Evolutionary conservation across 2,329 filamentous ascomycete species (phyloP), one percentile per base, ranked within the genome.

Genomic region (Tolypocladium sp.): DNA sequence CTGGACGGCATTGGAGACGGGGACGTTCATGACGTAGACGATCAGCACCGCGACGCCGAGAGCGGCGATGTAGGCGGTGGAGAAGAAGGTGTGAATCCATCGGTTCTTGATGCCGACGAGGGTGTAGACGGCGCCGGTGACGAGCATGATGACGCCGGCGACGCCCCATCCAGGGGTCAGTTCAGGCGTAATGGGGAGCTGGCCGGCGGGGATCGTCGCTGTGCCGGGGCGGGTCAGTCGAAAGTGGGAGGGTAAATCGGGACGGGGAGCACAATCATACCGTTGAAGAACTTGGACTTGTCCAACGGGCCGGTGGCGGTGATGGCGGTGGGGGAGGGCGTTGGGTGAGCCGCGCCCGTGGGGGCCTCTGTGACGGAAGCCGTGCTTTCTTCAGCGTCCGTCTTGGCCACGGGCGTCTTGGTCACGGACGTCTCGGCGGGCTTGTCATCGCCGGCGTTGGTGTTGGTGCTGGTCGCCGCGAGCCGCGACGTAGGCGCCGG

Each of bases 141-240:
- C 69, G 51, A 97, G 79, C 61, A 97, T 78, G 56, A 97, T 77
- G 25, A 87, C 83, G 30, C 92, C 93, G 40, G 86, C 87, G 55
- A 97, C 83, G 3, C 86, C 90, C 74, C 91, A 86, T 46, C 87
- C 91, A 3, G 93, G 92, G 2, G 91, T 96, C 55, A 97, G 80
- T 58, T 72, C 74, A 0, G 93, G 92, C 30, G 82, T 68, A 40
- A 96, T 76, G 0, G 93, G 93, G 22, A 97, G 79, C 56, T 82
- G 70, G 53, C 80, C 81, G 5, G 68, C 70, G 3, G 77, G 72
- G 54, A 84, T 75, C 2, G 77, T 78, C 37, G 68, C 80, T 82
- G 60, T 17, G 2, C 12, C 15, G 8, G n/a, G 27, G 15, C 38
- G 40, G 27, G 54, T 64, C 33, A 64, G 59, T 51, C 17, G 52